Evolutionary conservation across 2,329 filamentous ascomycete species (phyloP), one percentile per base, ranked within the genome.

Genomic region (Trichoderma aggressivum): DNA sequence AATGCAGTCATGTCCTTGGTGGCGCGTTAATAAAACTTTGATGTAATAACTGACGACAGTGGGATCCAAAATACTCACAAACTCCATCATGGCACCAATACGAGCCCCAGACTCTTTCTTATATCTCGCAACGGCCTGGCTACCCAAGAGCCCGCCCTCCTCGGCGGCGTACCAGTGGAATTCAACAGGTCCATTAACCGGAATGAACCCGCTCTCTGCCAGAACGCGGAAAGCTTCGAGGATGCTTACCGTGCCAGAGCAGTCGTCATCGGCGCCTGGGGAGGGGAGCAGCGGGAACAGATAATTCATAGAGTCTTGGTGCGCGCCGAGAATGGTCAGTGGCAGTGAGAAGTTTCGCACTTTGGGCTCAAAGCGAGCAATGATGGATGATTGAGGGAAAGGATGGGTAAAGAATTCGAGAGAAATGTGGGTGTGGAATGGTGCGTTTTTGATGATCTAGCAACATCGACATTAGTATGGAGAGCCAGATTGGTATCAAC

Each of bases 111-210:
- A 82, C 75, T 88, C 86, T 78, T 89, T 87, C 79, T 93, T 93
- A 16, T 86, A 83, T 58, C 86, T 85, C 80, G 92, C 93, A 76
- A 93, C 88, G 10, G 89, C 90, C 77, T 92, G 90, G 60, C 88
- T 91, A 30, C 82, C 82, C 7, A 84, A 77, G 65, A 94, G 85
- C 12, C 92, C 92, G 18, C 90, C 91, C 78, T 94, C 92, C 77
- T 94, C 92, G 0, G 91, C 92, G n/a, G 88, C 90, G 81, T 93
- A 94, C 91, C 91, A 94, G 79, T 92, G 91, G 79, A 93, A 93
- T 80, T 93, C 91, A 67, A 94, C 81, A 0, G 90, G 79, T 0
- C 79, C 79, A 8, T 79, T 75, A 32, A 75, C 70, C 3, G 80
- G 80, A 21, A 77, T 73, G 64, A 74, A 81, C 0, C 79, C 80